Evolutionary conservation across 768 basidiomycete genomes (phyloP), one percentile per base, ranked within the genome.

Genomic region (Ramaria sp.): DNA sequence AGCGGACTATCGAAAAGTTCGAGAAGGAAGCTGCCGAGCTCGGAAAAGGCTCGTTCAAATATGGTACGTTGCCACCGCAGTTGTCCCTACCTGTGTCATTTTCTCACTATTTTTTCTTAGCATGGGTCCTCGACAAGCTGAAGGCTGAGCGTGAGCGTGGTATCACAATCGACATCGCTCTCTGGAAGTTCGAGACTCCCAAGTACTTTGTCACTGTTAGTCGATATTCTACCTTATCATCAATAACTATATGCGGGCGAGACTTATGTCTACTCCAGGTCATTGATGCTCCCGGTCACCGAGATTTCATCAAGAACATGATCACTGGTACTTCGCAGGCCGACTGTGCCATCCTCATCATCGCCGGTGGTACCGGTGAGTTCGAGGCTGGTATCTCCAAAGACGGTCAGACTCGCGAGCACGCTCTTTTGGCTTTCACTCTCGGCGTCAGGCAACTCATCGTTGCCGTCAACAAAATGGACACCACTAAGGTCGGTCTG

Each of bases 271-370:
- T 30, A 3, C 15, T 22, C 27, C 57, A 89, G 91, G 92, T 99
- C 76, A 98, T 98, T 65, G 96, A 98, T 70, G 96, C 96, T 71
- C 96, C 96, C 47, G 95, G 95, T 69, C 94, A 96, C 73, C 93
- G 96, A 83, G 96, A 99, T 70, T 99, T 99, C 77, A 99, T 99
- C 83, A 99, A 99, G 79, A 99, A 96, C 90, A 96, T 94, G 94
- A 99, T 99, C 72, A 99, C 96, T 59, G 96, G 96, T 81, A 99
- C 96, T 65, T 99, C 96, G 66, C 96, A 99, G 83, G 94, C 95
- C 70, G 95, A 99, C 71, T 98, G 95, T 68, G 96, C 94, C 67
- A 83, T 99, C 72, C 92, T 99, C 73, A 98, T 99, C 80, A 99
- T 99, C 63, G 96, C 95, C 61, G 87, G 79, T 73, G 96, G 96